Evolutionary conservation across 108 stramenopile species (phyloP).

Genomic region (Nannochloropsis oceanica): DNA sequence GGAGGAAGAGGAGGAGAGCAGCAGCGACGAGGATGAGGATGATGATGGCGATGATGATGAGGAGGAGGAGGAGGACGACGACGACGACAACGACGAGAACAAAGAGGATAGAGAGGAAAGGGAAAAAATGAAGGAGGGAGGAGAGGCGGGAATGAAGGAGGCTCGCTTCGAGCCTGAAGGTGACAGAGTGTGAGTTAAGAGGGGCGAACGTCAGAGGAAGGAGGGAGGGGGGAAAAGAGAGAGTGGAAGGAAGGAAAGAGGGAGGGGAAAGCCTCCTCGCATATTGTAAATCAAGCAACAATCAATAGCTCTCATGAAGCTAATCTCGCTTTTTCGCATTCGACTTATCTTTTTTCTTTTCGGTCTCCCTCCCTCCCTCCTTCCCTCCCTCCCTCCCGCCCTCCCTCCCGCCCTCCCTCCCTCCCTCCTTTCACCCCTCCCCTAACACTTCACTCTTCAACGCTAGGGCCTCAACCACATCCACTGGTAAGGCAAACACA

Average conservation of each 20-base stretch:
- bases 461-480: conserved; percentile 23
- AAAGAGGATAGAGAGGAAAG: not conserved
- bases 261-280: not conserved
- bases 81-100: not conserved
- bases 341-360: not conserved
- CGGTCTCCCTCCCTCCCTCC: too few species aligned
- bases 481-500: conserved; percentile 31
- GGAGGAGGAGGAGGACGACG: not conserved
- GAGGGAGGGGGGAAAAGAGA: not conserved
- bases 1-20: not conserved
- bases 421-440: not conserved
- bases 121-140: not conserved
- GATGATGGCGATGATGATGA: not conserved
- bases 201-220: not conserved
- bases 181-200: not conserved
- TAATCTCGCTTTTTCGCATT: not conserved
- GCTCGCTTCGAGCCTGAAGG: too few species aligned
- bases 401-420: too few species aligned
- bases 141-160: too few species aligned
- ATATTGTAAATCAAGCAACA: not conserved
- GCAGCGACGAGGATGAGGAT: too few species aligned
- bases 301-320: not conserved
- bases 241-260: not conserved
- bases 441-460: conserved; percentile 13
- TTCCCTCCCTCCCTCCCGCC: too few species aligned